phyloP scores from a whole-genome alignment of 257 asterid genomes.

The Solanum tacnaense region DNA sequence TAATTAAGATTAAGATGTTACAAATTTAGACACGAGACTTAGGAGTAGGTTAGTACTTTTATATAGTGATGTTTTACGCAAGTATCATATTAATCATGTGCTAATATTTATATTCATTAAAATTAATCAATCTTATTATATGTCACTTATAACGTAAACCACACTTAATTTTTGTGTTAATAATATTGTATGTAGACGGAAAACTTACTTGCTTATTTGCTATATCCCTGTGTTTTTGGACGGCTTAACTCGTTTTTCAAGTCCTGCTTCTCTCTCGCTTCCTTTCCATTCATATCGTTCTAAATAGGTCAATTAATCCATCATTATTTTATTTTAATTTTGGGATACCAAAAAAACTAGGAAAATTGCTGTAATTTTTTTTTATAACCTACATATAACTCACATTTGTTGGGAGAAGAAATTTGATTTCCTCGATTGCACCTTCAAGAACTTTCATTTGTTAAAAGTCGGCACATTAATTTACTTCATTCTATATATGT shows the following conservation, averaged over 20 bases:
- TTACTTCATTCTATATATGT: background rate
- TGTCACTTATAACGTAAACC: background rate
- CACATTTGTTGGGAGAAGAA: too few relatives aligned
- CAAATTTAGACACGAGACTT: background rate
- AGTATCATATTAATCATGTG: background rate
- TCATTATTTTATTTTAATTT: too few relatives aligned
- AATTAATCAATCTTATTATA: background rate
- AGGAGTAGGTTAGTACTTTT: background rate
- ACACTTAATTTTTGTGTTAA: background rate
- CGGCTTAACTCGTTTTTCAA: too few relatives aligned
- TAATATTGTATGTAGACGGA: too few relatives aligned
- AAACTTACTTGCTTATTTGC: too few relatives aligned
- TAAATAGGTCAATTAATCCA: too few relatives aligned
- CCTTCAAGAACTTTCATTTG: background rate
- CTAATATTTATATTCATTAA: background rate
- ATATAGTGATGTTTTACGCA: background rate
- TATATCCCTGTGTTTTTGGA: too few relatives aligned
- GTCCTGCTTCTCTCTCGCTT: accelerated
- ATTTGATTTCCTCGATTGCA: background rate
- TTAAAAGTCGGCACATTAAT: background rate
- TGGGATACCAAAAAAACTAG: too few relatives aligned
- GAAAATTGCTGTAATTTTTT: background rate
- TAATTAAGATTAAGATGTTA: background rate
- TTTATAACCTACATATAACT: background rate
- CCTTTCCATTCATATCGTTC: too few relatives aligned